A percentile compares a stretch with the other conserved stretches of the same genome.
Evolutionary conservation across 2,329 filamentous ascomycete genomes (phyloP).

Genomic region (Trichophyton mentagrophytes): DNA sequence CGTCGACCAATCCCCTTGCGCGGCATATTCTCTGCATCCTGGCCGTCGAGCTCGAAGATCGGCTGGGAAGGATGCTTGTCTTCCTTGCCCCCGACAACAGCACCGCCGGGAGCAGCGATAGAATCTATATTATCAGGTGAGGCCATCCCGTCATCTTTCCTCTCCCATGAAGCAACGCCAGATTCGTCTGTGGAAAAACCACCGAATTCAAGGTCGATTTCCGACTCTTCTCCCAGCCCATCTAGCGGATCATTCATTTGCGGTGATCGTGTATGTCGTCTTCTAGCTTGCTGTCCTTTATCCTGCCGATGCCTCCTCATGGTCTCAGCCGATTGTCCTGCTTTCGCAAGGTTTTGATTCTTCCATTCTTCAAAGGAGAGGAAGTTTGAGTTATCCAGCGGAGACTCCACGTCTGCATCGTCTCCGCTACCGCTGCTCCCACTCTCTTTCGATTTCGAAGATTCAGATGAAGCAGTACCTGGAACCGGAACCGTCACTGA

Average conservation of each 20-base stretch:
- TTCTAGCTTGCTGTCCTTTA: conserved; percentile 27
- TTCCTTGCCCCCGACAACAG: not conserved
- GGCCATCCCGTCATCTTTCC: conserved; percentile 14
- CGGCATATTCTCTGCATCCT: conserved; percentile 9
- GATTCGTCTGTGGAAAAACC: conserved; percentile 44
- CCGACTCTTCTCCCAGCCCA: conserved; percentile 71
- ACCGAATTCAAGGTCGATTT: conserved; percentile 64
- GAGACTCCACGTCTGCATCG: conserved; percentile 50
- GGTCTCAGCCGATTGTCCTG: conserved; percentile 63
- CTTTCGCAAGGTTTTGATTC: conserved; percentile 75
- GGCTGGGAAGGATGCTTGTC: not conserved
- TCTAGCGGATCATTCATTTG: conserved; percentile 59
- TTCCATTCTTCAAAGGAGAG: conserved; percentile 99
- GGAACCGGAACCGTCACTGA: not conserved
- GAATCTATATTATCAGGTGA: conserved; percentile 17
- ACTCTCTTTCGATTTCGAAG: not conserved
- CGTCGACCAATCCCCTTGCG: conserved; percentile 49
- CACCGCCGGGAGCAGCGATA: conserved; percentile 18
- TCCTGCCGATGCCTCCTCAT: conserved; percentile 43
- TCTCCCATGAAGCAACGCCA: conserved; percentile 20
- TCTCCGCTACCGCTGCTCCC: not conserved
- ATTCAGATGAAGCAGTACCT: not conserved
- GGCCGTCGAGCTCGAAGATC: conserved; percentile 10
- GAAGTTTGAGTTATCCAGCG: conserved; percentile 65
- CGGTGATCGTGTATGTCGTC: conserved; percentile 33